Evolutionary conservation across 2,329 filamentous ascomycete genomes (phyloP).

Genomic region (Paecilomyces sp.): DNA sequence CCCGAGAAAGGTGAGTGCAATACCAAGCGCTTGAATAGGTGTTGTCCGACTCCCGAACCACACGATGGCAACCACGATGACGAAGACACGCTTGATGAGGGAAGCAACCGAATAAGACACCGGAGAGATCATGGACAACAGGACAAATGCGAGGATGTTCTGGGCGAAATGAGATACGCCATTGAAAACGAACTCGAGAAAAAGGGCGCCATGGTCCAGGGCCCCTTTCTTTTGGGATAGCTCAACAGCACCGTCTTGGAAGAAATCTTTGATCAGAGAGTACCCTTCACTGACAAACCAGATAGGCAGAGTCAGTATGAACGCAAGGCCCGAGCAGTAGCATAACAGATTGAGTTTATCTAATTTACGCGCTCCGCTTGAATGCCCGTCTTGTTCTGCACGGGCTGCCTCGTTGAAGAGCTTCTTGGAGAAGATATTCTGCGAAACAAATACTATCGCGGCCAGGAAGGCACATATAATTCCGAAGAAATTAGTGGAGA

Average conservation of each 20-base stretch:
- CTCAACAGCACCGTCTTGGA: constrained; percentile 71
- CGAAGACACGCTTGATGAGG: constrained; percentile 93
- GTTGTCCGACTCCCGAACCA: constrained; percentile 95
- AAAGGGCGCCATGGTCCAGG: constrained; percentile 53
- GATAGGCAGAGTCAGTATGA: constrained; percentile 78
- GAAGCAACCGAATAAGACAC: constrained; percentile 97
- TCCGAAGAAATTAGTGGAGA: constrained; percentile 83
- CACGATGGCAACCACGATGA: constrained; percentile 87
- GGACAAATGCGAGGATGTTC: constrained; percentile 87
- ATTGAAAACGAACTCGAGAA: constrained; percentile 92
- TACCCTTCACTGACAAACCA: constrained; percentile 92
- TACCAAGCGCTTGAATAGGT: constrained; percentile 72
- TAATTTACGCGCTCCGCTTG: constrained; percentile 63
- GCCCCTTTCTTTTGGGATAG: constrained; percentile 71
- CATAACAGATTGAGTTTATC: constrained; percentile 96
- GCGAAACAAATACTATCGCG: constrained; percentile 92
- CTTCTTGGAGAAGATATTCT: constrained; percentile 97
- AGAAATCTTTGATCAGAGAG: constrained; percentile 66
- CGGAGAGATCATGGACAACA: constrained; percentile 87
- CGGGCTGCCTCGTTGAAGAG: constrained; percentile 91
- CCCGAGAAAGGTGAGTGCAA: constrained; percentile 80
- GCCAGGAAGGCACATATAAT: constrained; percentile 81
- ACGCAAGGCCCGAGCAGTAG: constrained; percentile 93
- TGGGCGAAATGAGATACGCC: constrained; percentile 94
- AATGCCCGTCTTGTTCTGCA: constrained; percentile 66